Percentiles rank a stretch among this genome's conserved stretches.
These are phyloP conservation scores for Dioscorea cayenensis DNA, from an alignment of 116 monocot genomes.

Conservation along the genomic window DNA sequence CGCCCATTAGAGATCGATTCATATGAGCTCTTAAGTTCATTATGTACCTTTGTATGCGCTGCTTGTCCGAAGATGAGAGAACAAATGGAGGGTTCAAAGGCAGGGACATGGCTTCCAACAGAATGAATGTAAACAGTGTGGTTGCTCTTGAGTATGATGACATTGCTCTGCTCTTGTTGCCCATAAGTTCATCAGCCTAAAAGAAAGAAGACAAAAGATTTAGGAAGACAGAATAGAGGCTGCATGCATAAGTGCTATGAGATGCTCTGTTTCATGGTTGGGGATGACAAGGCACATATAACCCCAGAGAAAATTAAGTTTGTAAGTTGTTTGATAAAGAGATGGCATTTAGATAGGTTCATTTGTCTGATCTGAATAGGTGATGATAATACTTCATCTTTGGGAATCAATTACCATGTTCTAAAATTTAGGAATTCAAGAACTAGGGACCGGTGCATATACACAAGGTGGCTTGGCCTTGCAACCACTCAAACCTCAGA, in stretches of 20 bases:
- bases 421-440: neutral
- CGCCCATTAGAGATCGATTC: constrained; percentile 5
- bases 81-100: constrained; percentile 24
- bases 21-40: constrained; percentile 17
- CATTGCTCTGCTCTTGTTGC: constrained; percentile 8
- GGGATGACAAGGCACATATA: no score
- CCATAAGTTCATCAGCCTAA: constrained; percentile 34
- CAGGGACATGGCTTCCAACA: constrained; percentile 24
- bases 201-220: neutral
- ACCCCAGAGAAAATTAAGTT: no score
- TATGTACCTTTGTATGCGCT: constrained; percentile 26
- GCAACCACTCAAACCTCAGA: no score
- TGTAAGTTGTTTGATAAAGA: no score
- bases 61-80: constrained; percentile 20
- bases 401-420: neutral
- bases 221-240: neutral
- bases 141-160: constrained; percentile 27
- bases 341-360: no score
- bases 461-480: no score
- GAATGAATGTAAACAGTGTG: constrained; percentile 30
- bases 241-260: neutral
- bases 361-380: no score
- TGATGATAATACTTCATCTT: neutral
- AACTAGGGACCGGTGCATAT: neutral
- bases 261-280: no score